phyloP scores from a whole-genome alignment of 2,329 filamentous ascomycete species.

The Fusarium oxysporum region DNA sequence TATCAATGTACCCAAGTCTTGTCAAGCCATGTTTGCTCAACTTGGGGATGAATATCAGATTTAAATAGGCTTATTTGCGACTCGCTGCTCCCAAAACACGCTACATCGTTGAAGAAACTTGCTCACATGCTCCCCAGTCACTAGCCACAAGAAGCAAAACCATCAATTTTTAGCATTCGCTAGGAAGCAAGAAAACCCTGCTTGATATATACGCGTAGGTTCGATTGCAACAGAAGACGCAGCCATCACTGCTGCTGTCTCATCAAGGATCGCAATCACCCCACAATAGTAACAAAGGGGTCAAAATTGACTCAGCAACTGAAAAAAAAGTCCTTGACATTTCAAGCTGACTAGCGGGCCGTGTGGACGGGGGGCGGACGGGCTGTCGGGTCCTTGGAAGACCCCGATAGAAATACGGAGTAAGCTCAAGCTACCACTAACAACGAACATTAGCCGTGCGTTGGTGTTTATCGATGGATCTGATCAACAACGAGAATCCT shows the following conservation, averaged over 20 bases:
- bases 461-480: background rate
- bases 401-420: conserved; percentile 44
- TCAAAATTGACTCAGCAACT: background rate
- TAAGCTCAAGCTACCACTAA: background rate
- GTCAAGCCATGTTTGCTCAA: background rate
- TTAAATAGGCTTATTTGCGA: background rate
- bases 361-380: conserved; percentile 27
- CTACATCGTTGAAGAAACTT: background rate
- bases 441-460: background rate
- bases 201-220: background rate
- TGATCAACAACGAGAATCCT: background rate
- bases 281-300: conserved; percentile 11
- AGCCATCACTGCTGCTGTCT: background rate
- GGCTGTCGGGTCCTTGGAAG: conserved; percentile 49
- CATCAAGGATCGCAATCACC: background rate
- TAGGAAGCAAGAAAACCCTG: background rate
- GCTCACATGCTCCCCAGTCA: background rate
- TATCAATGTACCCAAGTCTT: background rate
- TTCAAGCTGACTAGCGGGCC: conserved; percentile 8
- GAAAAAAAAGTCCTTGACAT: background rate
- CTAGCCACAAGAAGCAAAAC: background rate
- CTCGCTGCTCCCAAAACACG: background rate
- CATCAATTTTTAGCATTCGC: background rate
- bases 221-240: background rate
- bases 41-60: background rate